Conservation (phyloP, 2,329 filamentous ascomycete genomes). For the Fusarium tanahbumbuense region DNA sequence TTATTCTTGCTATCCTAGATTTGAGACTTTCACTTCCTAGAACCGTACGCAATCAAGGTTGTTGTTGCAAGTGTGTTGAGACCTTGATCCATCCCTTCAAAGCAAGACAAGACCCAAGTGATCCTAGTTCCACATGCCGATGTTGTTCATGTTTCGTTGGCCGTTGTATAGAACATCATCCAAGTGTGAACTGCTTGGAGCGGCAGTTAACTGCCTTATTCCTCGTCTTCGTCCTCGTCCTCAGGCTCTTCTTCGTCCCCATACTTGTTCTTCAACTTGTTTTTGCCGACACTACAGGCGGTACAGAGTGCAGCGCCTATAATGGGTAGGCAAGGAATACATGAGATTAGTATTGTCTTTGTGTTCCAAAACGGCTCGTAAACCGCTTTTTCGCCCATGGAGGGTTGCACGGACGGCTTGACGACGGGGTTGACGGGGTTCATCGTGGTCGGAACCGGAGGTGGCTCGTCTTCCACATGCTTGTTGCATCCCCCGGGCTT, state of each 20-base stretch:
- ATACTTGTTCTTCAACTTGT: fast-evolving
- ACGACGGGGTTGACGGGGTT: too few relatives aligned
- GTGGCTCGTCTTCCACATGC: not conserved
- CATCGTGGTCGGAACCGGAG: not conserved
- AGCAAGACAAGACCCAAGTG: not conserved
- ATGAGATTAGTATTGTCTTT: too few relatives aligned
- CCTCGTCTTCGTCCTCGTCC: too few relatives aligned
- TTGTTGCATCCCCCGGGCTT: not conserved
- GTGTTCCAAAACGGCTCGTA: too few relatives aligned
- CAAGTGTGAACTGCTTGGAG: not conserved
- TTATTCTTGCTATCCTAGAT: not conserved
- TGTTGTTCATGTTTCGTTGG: not conserved
- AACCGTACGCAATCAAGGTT: not conserved
- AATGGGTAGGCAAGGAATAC: too few relatives aligned
- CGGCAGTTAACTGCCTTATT: not conserved
- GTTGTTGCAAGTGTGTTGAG: not conserved
- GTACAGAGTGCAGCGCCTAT: too few relatives aligned
- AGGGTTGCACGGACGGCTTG: too few relatives aligned
- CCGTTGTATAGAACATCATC: not conserved
- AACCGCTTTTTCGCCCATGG: too few relatives aligned
- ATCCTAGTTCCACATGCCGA: not conserved
- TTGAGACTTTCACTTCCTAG: not conserved
- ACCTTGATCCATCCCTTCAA: not conserved
- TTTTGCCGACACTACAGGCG: fast-evolving
- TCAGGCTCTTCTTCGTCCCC: not conserved